These are phyloP conservation scores for Coelastrella sp. DNA, from an alignment of 139 green algal species.

Conservation along the genomic window DNA sequence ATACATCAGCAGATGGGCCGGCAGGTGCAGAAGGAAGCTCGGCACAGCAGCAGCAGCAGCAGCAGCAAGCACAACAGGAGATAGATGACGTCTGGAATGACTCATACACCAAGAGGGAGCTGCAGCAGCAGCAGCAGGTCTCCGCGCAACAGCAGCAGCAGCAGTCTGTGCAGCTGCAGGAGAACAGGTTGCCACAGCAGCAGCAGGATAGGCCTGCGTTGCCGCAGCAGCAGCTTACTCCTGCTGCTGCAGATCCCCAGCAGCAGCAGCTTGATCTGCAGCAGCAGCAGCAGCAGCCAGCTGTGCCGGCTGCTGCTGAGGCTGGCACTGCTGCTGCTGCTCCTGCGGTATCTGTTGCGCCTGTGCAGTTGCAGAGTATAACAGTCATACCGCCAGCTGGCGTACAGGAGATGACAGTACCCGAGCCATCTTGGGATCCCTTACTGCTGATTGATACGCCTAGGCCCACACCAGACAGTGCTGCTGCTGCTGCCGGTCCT, in stretches of 20 bases:
- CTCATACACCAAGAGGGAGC: background rate
- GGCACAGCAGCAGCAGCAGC: slow-evolving; percentile 18
- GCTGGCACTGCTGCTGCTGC: background rate
- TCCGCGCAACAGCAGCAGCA: background rate
- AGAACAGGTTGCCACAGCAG: background rate
- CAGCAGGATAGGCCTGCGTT: background rate
- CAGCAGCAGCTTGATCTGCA: background rate
- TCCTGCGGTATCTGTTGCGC: background rate
- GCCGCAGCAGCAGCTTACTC: background rate
- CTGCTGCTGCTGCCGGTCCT: background rate
- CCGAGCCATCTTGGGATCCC: slow-evolving; percentile 5
- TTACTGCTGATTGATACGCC: slow-evolving; percentile 24
- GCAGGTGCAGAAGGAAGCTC: background rate
- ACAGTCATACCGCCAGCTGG: background rate
- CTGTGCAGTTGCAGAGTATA: background rate
- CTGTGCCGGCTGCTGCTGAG: background rate
- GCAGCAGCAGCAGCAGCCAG: background rate
- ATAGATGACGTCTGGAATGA: no score
- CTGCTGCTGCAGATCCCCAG: background rate
- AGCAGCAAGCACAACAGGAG: background rate
- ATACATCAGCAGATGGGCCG: background rate
- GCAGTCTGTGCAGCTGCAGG: background rate
- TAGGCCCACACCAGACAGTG: background rate
- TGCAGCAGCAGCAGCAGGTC: background rate
- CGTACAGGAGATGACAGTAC: background rate